Conservation (phyloP, 1,139 yeast species). For the Diutina mesorugosa region DNA sequence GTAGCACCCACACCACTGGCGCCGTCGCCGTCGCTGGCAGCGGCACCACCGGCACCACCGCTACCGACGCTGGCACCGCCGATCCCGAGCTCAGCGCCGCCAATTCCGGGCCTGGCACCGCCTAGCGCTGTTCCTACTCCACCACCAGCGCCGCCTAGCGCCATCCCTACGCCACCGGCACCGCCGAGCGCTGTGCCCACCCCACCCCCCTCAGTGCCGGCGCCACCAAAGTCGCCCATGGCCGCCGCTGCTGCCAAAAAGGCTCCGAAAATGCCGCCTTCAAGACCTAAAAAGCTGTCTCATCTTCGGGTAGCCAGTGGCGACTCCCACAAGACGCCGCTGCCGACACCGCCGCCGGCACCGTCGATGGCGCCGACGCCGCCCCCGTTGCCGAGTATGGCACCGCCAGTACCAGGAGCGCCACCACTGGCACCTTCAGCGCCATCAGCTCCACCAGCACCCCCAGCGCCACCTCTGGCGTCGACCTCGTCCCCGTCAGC, state of each 20-base stretch:
- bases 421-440: conserved; percentile 4
- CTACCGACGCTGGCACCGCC: background rate
- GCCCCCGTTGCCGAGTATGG: conserved; percentile 1
- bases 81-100: conserved; percentile 13
- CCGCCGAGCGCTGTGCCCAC: conserved; percentile 7
- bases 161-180: conserved; percentile 6
- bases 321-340: conserved; percentile 3
- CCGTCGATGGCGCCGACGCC: background rate
- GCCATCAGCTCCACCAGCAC: background rate
- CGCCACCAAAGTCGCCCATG: conserved; percentile 7
- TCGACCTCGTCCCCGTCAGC: conserved; percentile 6
- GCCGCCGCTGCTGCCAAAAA: conserved; percentile 6
- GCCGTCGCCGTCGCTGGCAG: background rate
- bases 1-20: background rate
- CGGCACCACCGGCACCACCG: background rate
- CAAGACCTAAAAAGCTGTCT: conserved; percentile 17
- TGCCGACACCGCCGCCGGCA: conserved; percentile 3
- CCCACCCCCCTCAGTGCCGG: conserved; percentile 2
- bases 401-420: conserved; percentile 5
- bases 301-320: conserved; percentile 5
- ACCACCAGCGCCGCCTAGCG: conserved; percentile 20
- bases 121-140: conserved; percentile 14
- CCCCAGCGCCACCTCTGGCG: conserved; percentile 4
- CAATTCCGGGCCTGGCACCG: conserved; percentile 29
- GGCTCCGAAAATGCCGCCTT: conserved; percentile 12